phyloP scores from a whole-genome alignment of 2,329 filamentous ascomycete species.

The Fonsecaea nubica region DNA sequence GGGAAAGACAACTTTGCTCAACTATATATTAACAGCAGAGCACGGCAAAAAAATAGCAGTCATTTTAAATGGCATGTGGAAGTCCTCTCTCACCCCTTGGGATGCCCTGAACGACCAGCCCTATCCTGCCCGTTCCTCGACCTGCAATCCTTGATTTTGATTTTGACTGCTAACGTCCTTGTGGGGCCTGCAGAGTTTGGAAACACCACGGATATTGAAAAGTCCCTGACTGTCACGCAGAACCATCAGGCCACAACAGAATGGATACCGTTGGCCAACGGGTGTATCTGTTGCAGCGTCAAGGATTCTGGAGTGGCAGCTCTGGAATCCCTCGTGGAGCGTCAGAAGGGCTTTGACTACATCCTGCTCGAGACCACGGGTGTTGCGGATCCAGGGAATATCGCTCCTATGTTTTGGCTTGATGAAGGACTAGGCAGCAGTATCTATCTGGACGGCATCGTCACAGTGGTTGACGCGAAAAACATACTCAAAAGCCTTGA shows the following conservation, averaged over 20 bases:
- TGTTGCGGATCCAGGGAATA: constrained; percentile 91
- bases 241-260: constrained; percentile 83
- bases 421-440: constrained; percentile 93
- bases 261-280: constrained; percentile 95
- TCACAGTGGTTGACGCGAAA: constrained; percentile 93
- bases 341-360: constrained; percentile 82
- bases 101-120: background rate
- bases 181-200: constrained; percentile 69
- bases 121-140: background rate
- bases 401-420: constrained; percentile 96
- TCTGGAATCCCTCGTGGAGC: constrained; percentile 94
- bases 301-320: constrained; percentile 96
- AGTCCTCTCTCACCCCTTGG: background rate
- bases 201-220: constrained; percentile 91
- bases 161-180: background rate
- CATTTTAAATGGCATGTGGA: constrained; percentile 79
- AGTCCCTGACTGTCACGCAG: constrained; percentile 88
- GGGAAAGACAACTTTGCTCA: constrained; percentile 92
- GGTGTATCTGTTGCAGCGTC: constrained; percentile 96
- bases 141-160: background rate
- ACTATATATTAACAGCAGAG: constrained; percentile 92
- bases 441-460: constrained; percentile 96
- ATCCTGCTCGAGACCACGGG: constrained; percentile 97
- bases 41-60: constrained; percentile 99
- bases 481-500: constrained; percentile 85